Percentiles rank a stretch among this genome's conserved stretches.
phyloP scores from a whole-genome alignment of 306 rosid genomes.

The Mimosa bimucronata region DNA sequence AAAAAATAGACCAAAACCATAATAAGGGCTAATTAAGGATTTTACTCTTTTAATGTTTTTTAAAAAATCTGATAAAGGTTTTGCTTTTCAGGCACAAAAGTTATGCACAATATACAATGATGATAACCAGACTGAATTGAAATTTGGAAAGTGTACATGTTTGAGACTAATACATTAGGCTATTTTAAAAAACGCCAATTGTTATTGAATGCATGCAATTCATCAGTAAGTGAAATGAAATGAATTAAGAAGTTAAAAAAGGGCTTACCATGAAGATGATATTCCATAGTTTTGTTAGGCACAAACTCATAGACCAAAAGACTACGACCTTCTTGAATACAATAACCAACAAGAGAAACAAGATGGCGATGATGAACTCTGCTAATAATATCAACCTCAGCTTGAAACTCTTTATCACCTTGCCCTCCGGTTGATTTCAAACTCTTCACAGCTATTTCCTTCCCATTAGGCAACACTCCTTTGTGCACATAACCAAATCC shows the following conservation, averaged over 20 bases:
- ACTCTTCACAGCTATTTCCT: constrained; percentile 85
- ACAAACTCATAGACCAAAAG: constrained; percentile 79
- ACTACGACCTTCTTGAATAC: constrained; percentile 51
- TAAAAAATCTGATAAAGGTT: background rate
- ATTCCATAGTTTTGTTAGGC: constrained; percentile 79
- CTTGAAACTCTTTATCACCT: constrained; percentile 79
- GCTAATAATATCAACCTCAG: constrained; percentile 84
- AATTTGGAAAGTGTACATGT: no score
- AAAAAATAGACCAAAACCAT: no score
- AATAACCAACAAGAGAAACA: constrained; percentile 86
- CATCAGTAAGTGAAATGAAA: background rate
- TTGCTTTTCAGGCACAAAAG: background rate
- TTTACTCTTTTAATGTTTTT: no score
- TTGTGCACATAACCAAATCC: constrained; percentile 86
- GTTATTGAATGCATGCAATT: no score
- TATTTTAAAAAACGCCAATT: no score
- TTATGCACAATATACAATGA: background rate
- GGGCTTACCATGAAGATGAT: constrained; percentile 76
- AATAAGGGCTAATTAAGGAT: no score
- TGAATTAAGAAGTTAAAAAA: no score
- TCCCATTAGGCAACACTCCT: constrained; percentile 85
- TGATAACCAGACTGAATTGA: background rate
- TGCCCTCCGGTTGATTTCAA: constrained; percentile 67
- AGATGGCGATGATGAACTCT: constrained; percentile 95
- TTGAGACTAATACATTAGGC: no score